Evolutionary conservation across 2,329 filamentous ascomycete species (phyloP).

Genomic region (Whalleya microplaca): DNA sequence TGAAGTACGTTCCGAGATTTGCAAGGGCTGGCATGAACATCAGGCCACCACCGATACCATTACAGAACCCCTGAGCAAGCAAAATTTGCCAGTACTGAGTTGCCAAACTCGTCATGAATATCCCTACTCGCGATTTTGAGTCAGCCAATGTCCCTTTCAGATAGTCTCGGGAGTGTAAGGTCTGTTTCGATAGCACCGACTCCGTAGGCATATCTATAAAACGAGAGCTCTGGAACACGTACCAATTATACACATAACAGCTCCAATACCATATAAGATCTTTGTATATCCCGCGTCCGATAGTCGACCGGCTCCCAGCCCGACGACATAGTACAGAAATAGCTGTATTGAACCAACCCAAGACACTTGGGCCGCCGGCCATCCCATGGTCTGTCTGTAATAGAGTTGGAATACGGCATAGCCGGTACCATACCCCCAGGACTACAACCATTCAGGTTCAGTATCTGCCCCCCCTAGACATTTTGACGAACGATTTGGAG

Average conservation of each 20-base stretch:
- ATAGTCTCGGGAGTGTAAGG: not conserved
- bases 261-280: slow-evolving; percentile 17
- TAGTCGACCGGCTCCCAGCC: slow-evolving; percentile 54
- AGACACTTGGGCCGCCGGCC: slow-evolving; percentile 46
- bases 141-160: not conserved
- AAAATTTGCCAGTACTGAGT: slow-evolving; percentile 41
- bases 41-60: slow-evolving; percentile 28
- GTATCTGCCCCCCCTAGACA: not conserved
- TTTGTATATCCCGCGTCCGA: slow-evolving; percentile 56
- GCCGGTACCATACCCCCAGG: slow-evolving; percentile 25
- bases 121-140: slow-evolving; percentile 26
- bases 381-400: slow-evolving; percentile 16
- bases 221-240: not conserved
- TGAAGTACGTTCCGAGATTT: slow-evolving; percentile 37
- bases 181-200: not conserved
- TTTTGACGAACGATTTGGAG: not conserved
- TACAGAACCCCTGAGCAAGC: slow-evolving; percentile 31
- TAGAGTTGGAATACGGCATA: slow-evolving; percentile 28
- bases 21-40: slow-evolving; percentile 28
- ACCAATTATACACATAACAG: slow-evolving; percentile 10
- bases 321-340: slow-evolving; percentile 55
- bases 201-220: not conserved
- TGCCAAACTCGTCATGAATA: slow-evolving; percentile 44
- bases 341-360: slow-evolving; percentile 58
- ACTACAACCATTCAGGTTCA: not conserved